Percentiles rank a stretch among this genome's conserved stretches.
Evolutionary conservation across 176 grass and related monocot genomes (phyloP).

Genomic region (Zea luxurians): DNA sequence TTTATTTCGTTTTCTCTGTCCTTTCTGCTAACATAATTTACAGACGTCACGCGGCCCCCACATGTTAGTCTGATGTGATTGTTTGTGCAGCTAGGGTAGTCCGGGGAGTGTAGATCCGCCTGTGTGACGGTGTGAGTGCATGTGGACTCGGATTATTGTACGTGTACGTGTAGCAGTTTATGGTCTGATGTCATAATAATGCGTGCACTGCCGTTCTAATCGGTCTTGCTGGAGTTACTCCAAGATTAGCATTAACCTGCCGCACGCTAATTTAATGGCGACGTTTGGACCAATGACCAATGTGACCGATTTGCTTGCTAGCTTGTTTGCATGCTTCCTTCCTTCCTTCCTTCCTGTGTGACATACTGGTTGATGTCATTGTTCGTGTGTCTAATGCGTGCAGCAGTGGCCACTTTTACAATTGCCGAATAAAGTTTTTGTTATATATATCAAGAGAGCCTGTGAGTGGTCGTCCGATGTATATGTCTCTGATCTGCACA

Average conservation of each 20-base stretch:
- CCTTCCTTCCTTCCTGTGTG: not conserved
- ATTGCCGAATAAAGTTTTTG: not conserved
- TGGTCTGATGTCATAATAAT: conserved; percentile 4
- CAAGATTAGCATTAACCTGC: conserved; percentile 18
- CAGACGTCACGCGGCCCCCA: too few relatives aligned
- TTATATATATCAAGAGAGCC: not conserved
- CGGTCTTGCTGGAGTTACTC: conserved; percentile 14
- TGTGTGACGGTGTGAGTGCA: too few relatives aligned
- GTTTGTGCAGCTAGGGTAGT: too few relatives aligned
- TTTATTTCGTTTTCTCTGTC: too few relatives aligned
- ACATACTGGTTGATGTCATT: not conserved
- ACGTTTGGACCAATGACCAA: conserved; percentile 7
- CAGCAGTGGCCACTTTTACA: not conserved
- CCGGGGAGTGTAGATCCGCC: too few relatives aligned
- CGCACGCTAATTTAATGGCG: conserved; percentile 26
- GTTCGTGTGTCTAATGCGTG: not conserved
- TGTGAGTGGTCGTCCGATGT: not conserved
- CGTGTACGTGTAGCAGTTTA: not conserved
- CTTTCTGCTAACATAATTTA: too few relatives aligned
- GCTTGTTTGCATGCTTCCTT: conserved; percentile 8
- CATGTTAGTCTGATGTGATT: too few relatives aligned
- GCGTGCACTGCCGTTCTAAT: conserved; percentile 23
- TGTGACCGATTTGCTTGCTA: not conserved
- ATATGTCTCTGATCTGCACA: not conserved
- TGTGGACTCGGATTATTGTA: not conserved